phyloP scores from a whole-genome alignment of 371 early-diverging fungal genomes.

The Mortierella sp. region DNA sequence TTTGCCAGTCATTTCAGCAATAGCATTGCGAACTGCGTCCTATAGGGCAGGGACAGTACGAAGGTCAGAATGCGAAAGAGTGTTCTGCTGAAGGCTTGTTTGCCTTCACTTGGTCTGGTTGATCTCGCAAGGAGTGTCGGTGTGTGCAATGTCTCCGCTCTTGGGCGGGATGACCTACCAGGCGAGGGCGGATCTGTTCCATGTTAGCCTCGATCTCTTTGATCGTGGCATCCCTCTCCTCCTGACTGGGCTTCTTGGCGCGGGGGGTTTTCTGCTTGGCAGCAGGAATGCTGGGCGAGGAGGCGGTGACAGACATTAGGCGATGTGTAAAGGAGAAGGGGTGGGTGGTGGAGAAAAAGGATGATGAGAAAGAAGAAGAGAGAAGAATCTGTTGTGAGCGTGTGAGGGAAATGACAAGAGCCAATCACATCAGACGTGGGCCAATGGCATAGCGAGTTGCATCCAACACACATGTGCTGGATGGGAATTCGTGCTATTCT shows the following conservation, averaged over 20 bases:
- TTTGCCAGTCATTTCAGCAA: slow-evolving; percentile 60
- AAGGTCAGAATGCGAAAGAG: neutral
- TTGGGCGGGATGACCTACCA: slow-evolving; percentile 22
- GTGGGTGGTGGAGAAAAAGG: neutral
- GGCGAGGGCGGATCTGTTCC: slow-evolving; percentile 47
- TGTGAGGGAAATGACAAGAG: neutral
- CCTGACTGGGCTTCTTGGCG: slow-evolving; percentile 50
- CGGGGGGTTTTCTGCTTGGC: slow-evolving; percentile 27
- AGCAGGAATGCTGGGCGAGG: slow-evolving; percentile 15
- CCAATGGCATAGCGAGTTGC: no score
- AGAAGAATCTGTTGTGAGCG: neutral
- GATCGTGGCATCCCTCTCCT: slow-evolving; percentile 38
- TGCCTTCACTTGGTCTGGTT: neutral
- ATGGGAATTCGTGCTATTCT: neutral
- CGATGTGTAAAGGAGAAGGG: neutral
- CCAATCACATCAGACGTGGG: neutral
- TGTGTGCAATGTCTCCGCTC: no score
- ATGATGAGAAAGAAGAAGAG: slow-evolving; percentile 13
- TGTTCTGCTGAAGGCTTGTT: neutral
- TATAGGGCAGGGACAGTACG: slow-evolving; percentile 31
- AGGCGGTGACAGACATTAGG: slow-evolving; percentile 43
- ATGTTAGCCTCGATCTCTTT: slow-evolving; percentile 51
- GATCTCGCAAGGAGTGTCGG: no score
- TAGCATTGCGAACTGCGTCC: slow-evolving; percentile 71
- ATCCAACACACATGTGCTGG: neutral